Evolutionary conservation across 2,329 filamentous ascomycete genomes (phyloP), one percentile per base, ranked within the genome.

Genomic region (Alternaria atra): DNA sequence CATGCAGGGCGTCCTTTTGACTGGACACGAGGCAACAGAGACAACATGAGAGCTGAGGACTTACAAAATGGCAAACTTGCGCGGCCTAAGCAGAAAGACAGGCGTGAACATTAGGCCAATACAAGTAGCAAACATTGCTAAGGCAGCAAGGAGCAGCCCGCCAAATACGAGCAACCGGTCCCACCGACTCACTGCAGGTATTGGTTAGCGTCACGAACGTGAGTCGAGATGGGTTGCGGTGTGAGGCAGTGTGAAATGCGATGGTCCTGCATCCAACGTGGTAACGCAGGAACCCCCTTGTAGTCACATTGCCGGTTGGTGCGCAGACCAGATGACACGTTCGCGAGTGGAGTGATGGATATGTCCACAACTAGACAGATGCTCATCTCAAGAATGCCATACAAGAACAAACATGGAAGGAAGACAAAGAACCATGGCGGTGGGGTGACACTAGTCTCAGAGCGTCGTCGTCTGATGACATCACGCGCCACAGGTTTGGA

Each of bases 21-120:
- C 60, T 60, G 66, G 64, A 55, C 40, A 27, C 46, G 54, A 63
- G 54, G 60, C 52, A 66, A 64, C 66, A 60, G 54, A 63, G 54
- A 58, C 53, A 66, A 63, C 66, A 58, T 55, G 61, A 61, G 59
- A 57, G 63, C 55, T 50, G 52, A 69, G 68, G 64, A 94, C 94
- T 91, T 89, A 98, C 95, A 98, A 80, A 68, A 97, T 93, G 56
- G 94, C 94, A 84, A 99, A 97, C 85, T 98, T 99, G 81, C 91
- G 89, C 70, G 94, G 94, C 77, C 87, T 89, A 67, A 93, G 80
- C 68, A 91, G 86, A 69, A 97, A 86, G 62, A 94, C 85, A 55
- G 73, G 73, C 29, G 79, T 80, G 61, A 94, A 94, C 82, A 97
- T 94, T 58, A 98, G 84, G 71, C 90, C 90, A 83, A 98, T 97